Evolutionary conservation across 768 basidiomycete species (phyloP).

Genomic region (Boletus reticulatus): DNA sequence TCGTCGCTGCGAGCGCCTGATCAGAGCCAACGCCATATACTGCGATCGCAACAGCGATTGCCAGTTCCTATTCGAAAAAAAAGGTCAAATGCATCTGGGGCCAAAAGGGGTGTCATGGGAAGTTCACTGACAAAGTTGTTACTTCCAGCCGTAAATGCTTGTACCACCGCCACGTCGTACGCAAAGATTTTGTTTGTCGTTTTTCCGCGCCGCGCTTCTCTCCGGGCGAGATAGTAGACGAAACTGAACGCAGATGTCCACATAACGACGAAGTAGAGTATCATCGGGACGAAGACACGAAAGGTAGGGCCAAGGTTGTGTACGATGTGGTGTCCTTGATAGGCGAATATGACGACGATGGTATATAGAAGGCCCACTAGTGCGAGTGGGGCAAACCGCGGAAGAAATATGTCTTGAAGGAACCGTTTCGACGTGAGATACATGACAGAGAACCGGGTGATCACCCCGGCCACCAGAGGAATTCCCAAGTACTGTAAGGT

Average conservation of each 20-base stretch:
- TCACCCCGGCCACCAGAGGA: slow-evolving; percentile 65
- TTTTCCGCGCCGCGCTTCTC: slow-evolving; percentile 20
- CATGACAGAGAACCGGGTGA: slow-evolving; percentile 63
- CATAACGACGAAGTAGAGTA: slow-evolving; percentile 77
- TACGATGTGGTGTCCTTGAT: slow-evolving; percentile 67
- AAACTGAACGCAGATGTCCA: slow-evolving; percentile 62
- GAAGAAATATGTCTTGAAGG: slow-evolving; percentile 61
- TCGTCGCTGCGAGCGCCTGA: slow-evolving; percentile 79
- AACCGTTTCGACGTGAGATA: slow-evolving; percentile 42
- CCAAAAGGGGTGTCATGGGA: background rate
- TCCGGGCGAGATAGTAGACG: slow-evolving; percentile 47
- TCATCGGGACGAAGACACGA: slow-evolving; percentile 76
- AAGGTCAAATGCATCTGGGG: background rate
- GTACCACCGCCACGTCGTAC: slow-evolving; percentile 74
- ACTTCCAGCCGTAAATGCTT: slow-evolving; percentile 76
- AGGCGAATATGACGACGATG: slow-evolving; percentile 72
- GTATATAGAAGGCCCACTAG: slow-evolving; percentile 81
- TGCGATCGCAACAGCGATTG: slow-evolving; percentile 79
- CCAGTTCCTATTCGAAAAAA: slow-evolving; percentile 54
- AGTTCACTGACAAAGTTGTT: slow-evolving; percentile 65
- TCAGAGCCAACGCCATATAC: slow-evolving; percentile 76
- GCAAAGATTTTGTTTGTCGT: slow-evolving; percentile 28
- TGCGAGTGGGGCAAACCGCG: slow-evolving; percentile 63
- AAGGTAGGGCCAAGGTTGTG: slow-evolving; percentile 76
- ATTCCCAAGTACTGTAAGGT: slow-evolving; percentile 72